These are phyloP conservation scores for Sodiomyces alkalinus DNA, from an alignment of 2,329 filamentous ascomycete genomes.

Conservation along the genomic window DNA sequence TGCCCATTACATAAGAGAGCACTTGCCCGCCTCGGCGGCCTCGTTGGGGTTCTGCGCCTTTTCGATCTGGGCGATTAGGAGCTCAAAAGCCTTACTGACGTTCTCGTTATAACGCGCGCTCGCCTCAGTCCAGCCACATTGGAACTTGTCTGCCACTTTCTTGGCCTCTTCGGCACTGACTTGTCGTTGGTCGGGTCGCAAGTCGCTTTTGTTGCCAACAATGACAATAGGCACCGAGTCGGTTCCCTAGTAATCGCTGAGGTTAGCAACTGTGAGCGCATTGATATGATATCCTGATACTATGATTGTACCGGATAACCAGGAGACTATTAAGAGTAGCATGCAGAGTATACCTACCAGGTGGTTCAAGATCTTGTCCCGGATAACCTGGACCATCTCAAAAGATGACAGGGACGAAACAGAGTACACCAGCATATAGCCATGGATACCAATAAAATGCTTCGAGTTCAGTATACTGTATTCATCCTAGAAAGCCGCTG, in stretches of 20 bases:
- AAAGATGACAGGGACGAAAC: slow-evolving; percentile 87
- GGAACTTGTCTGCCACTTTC: slow-evolving; percentile 70
- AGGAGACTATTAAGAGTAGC: no score
- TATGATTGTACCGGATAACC: neutral
- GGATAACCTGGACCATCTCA: slow-evolving; percentile 92
- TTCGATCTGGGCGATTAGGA: slow-evolving; percentile 89
- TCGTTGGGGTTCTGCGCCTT: slow-evolving; percentile 84
- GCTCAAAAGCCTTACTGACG: slow-evolving; percentile 80
- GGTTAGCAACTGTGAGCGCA: slow-evolving; percentile 1
- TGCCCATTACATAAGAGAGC: slow-evolving; percentile 63
- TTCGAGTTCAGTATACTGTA: slow-evolving; percentile 98
- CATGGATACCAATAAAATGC: slow-evolving; percentile 97
- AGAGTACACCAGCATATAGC: slow-evolving; percentile 98
- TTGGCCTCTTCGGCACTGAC: slow-evolving; percentile 76
- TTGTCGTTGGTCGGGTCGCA: slow-evolving; percentile 84
- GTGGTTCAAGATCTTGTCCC: slow-evolving; percentile 95
- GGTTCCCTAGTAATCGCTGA: slow-evolving; percentile 48
- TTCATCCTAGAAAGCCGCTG: slow-evolving; percentile 54
- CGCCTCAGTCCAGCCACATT: slow-evolving; percentile 89
- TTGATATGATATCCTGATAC: neutral
- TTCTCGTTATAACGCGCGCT: slow-evolving; percentile 91
- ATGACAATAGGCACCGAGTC: slow-evolving; percentile 88
- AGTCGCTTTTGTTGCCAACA: slow-evolving; percentile 93
- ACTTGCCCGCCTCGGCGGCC: slow-evolving; percentile 67
- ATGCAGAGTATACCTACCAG: no score